These are phyloP conservation scores for Scenedesmus sp. DNA, from an alignment of 163 green algal genomes.

Conservation along the genomic window DNA sequence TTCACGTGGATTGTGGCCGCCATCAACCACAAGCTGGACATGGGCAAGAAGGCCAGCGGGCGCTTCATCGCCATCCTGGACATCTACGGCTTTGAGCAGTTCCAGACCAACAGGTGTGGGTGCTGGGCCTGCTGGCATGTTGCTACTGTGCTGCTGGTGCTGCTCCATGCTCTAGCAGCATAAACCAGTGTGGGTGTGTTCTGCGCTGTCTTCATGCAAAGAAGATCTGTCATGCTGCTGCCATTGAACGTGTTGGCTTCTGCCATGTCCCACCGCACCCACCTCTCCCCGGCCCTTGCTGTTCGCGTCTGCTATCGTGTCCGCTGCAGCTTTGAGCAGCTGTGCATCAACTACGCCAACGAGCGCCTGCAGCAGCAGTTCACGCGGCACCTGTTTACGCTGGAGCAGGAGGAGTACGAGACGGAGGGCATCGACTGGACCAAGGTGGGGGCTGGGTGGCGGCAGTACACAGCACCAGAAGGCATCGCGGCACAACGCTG, in stretches of 20 bases:
- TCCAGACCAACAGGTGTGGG: conserved; percentile 84
- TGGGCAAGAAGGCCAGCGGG: conserved; percentile 59
- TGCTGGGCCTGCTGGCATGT: neutral
- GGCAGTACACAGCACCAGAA: too few relatives aligned
- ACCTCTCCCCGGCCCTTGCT: neutral
- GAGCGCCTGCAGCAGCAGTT: conserved; percentile 95
- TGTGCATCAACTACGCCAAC: conserved; percentile 98
- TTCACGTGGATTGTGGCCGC: conserved; percentile 87
- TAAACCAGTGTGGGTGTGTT: too few relatives aligned
- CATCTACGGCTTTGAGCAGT: conserved; percentile 98
- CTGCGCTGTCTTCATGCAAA: neutral
- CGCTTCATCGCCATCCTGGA: conserved; percentile 87
- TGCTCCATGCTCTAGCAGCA: too few relatives aligned
- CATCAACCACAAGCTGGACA: conserved; percentile 78
- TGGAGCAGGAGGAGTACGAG: conserved; percentile 90
- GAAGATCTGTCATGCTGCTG: too few relatives aligned
- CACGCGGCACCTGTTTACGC: conserved; percentile 86
- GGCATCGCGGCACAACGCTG: neutral
- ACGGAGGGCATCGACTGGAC: conserved; percentile 91
- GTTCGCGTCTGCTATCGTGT: neutral
- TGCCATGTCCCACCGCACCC: too few relatives aligned
- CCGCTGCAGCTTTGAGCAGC: conserved; percentile 89
- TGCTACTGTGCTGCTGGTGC: neutral
- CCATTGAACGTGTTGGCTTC: too few relatives aligned
- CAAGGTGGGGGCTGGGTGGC: conserved; percentile 56